Base-by-base conservation (phyloP, 345 rosid species). In the Erucastrum elatum region DNA sequence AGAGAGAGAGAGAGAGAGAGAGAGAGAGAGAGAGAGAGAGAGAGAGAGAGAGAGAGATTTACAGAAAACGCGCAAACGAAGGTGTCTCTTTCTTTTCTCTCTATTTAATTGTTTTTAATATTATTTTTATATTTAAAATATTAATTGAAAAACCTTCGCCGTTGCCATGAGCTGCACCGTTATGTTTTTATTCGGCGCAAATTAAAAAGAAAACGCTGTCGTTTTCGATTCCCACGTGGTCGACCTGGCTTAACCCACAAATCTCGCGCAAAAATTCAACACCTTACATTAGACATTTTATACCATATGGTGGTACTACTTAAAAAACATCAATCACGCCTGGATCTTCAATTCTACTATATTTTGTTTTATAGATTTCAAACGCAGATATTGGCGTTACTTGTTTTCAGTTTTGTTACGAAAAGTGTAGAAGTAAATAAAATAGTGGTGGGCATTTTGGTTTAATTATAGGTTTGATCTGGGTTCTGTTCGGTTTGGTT, bases 61-160 rank as follows among this genome's bases (percentile, higher is more conserved):
- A 55, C 35, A 61, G 70, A 75, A 75, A 73, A 71, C 78, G 84
- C 86, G 87, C 82, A 86, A 85, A 70, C 68, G 79, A 82, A 85
- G 88, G 85, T 80, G 83, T 67, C 56, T 76, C 25, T 71, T 76
- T 49, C 68, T 26, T 56, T 13, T 56, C 13, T 56, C 63, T 17
- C 58, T 8, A 63, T 0, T 64, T 64, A 2, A 34, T 64, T 2
- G 3, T 0, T 27, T 29, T 29, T 29, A 29, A 2, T 29, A 3
- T 29, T 29, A 1, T 44, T 66, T 10, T 16, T 7, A 66, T n/a
- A n/a, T 35, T 21, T 37, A 26, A 53, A 49, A 49, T 63, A n/a
- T n/a, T 77, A 69, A 65, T 29, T 64, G 25, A 70, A 34, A 77
- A 71, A n/a, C 66, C 68, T 58, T 72, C 78, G 78, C 82, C 82